Base-by-base conservation (phyloP, 2,329 filamentous ascomycete genomes). In the Cercospora janseana region DNA sequence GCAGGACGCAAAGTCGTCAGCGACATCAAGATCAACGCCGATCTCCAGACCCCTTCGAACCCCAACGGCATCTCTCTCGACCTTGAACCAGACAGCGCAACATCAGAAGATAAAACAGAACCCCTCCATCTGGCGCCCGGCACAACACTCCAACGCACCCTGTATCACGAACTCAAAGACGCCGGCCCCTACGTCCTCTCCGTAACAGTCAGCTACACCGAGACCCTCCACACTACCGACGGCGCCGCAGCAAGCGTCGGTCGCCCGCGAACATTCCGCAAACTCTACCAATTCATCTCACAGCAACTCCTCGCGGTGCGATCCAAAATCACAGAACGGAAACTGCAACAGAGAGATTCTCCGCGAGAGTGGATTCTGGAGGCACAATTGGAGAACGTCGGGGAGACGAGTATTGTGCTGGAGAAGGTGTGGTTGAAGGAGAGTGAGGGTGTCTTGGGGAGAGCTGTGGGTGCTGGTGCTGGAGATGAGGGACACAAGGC, bases 271-370 rank as follows among this genome's bases (percentile, higher is more conserved):
- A 95, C 89, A 7, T 97, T 97, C 66, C 78, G 92, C 59, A 97
- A 97, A 72, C 74, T 98, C 53, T 98, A 97, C 69, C 93, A 97
- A 69, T 98, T 98, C 66, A 85, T 94, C 48, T 93, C 91, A 66
- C 92, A 95, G 73, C 83, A 88, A 29, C 87, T 90, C 53, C 75
- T 98, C 59, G 88, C 91, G 56, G 92, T 98, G 52, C 79, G 92
- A 56, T 96, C 92, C 1, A 98, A 97, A 69, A 81, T 89, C 3
- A 87, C 87, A 3, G 78, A 83, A 44, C 65, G 60, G 12, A 62
- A 58, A 32, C 68, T 73, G 2, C 61, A 71, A 8, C 71, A 67
- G 43, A 71, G 72, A 15, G 69, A 67, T 28, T 60, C 70, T 34
- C 61, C 71, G 34, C 69, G 70, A 49, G 54, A 60, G 38, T 95